These are phyloP conservation scores for Coemansia sp. DNA, from an alignment of 192 early-diverging fungal species.

Conservation along the genomic window DNA sequence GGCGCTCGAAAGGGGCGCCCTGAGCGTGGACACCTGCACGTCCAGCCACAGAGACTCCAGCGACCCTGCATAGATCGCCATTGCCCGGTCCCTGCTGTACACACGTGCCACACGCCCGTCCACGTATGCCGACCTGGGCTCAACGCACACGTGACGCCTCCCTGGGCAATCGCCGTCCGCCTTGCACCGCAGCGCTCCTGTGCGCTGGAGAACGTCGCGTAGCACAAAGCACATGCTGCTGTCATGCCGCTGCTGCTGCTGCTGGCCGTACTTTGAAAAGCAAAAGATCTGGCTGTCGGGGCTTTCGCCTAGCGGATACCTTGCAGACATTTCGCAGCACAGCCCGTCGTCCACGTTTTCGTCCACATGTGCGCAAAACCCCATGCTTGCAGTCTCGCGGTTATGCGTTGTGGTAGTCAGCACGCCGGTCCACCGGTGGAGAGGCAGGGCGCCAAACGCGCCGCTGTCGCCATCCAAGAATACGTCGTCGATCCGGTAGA, in stretches of 20 bases:
- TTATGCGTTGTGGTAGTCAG: constrained; percentile 26
- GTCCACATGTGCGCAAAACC: constrained; percentile 21
- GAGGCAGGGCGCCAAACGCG: constrained; percentile 11
- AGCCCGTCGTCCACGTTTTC: constrained; percentile 45
- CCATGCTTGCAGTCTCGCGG: constrained; percentile 13
- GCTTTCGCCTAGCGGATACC: constrained; percentile 45
- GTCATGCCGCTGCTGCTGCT: background rate
- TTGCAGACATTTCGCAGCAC: constrained; percentile 48
- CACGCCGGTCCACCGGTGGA: constrained; percentile 33
- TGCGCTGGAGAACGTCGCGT: constrained; percentile 18
- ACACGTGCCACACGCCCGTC: constrained; percentile 37
- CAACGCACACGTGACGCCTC: constrained; percentile 13
- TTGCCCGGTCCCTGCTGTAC: constrained; percentile 7
- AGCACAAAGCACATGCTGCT: constrained; percentile 38
- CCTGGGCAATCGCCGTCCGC: constrained; percentile 19
- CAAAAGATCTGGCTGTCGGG: constrained; percentile 42
- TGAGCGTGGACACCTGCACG: constrained; percentile 39
- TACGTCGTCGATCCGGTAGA: constrained; percentile 40
- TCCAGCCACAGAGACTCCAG: constrained; percentile 33
- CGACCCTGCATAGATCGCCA: constrained; percentile 36
- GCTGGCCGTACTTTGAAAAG: constrained; percentile 22
- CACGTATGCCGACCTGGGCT: constrained; percentile 34
- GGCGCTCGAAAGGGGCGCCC: background rate
- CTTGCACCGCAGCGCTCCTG: constrained; percentile 17
- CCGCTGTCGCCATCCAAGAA: background rate